Evolutionary conservation across 306 rosid species (phyloP).

Genomic region (Delonix regia): DNA sequence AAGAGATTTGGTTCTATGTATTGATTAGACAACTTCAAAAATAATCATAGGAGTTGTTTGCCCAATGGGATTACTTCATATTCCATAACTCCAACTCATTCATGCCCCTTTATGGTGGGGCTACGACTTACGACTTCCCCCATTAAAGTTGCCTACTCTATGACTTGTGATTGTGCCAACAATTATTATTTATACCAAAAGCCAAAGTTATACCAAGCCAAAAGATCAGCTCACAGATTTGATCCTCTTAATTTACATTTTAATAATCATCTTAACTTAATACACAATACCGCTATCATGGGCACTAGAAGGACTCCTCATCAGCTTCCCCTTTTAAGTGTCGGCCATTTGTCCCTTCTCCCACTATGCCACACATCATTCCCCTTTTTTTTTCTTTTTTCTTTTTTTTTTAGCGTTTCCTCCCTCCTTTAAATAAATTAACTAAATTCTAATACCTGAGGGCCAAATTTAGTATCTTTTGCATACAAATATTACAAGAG

Average conservation of each 20-base stretch:
- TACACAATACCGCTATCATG: slow-evolving; percentile 44
- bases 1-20: slow-evolving; percentile 71
- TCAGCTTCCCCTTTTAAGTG: slow-evolving; percentile 53
- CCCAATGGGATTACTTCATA: slow-evolving; percentile 48
- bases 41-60: slow-evolving; percentile 49
- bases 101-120: slow-evolving; percentile 50
- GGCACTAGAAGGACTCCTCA: slow-evolving; percentile 54
- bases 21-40: slow-evolving; percentile 55
- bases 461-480: not conserved
- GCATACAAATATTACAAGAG: not conserved
- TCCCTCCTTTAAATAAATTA: not conserved
- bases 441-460: not conserved
- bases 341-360: slow-evolving; percentile 66
- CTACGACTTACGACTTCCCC: slow-evolving; percentile 35
- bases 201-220: slow-evolving; percentile 41
- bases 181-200: slow-evolving; percentile 39
- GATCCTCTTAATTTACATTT: slow-evolving; percentile 17
- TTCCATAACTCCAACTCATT: slow-evolving; percentile 60
- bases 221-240: slow-evolving; percentile 41
- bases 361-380: slow-evolving; percentile 36
- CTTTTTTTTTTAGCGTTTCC: no score
- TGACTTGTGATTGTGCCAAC: slow-evolving; percentile 52
- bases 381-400: not conserved
- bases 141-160: slow-evolving; percentile 48
- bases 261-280: slow-evolving; percentile 32